Base-by-base conservation (phyloP, 2,329 filamentous ascomycete species). In the Aspergillus melleus region DNA sequence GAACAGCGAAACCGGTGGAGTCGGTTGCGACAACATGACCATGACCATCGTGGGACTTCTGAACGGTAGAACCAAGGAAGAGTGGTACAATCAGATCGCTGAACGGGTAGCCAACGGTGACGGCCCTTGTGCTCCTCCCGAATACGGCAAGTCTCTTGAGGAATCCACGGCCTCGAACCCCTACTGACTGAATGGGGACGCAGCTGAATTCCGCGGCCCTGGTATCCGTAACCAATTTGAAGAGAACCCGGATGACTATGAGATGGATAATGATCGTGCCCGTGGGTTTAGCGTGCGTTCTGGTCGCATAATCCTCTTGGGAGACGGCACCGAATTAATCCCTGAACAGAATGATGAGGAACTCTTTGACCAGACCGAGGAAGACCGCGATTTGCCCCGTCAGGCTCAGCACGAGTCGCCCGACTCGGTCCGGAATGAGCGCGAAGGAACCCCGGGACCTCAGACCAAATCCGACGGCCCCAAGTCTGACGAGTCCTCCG, bases 11-110 rank as follows among this genome's bases (percentile, higher is more conserved):
- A 97, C 94, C 32, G 95, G 95, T 57, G 95, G 95, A 64, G 94
- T 99, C 63, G 95, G 95, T 63, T 99, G 95, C 77, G 95, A 99
- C 82, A 99, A 99, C 83, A 99, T 99, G 95, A 99, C 95, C 68
- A 98, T 99, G 90, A 83, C 89, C 69, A 85, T 99, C 66, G 82
- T 99, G 72, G 95, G 90, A 67, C 87, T 99, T 74, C 85, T 99
- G 68, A 87, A 91, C 72, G 95, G 94, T 76, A 92, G 91, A 84
- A 90, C 88, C 70, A 96, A 96, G 85, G 93, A 97, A 74, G 90
- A 97, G 81, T 99, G 95, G 95, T 99, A 99, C 78, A 91, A 97
- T 73, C 89, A 93, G 81, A 90, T 99, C 77, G 92, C 90, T 72
- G 92, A 90, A 81, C 88, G 95, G 75, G 95, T 99, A 78, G 91